Conservation (phyloP, 345 rosid species). For the Eucalyptus tenuipes region DNA sequence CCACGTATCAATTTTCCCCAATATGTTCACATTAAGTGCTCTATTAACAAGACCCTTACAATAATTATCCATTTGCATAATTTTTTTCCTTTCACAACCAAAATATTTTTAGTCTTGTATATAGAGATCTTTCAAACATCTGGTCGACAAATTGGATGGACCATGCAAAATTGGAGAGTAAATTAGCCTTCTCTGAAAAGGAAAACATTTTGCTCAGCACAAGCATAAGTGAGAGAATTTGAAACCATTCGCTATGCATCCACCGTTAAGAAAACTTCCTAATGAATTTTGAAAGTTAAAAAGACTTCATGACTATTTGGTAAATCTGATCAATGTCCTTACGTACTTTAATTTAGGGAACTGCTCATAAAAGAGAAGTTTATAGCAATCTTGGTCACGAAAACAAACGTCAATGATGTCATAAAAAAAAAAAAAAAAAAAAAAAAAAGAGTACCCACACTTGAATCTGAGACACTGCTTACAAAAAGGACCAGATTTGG, state of each 20-base stretch:
- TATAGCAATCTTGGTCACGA: too few relatives aligned
- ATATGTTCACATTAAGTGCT: not conserved
- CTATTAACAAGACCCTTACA: not conserved
- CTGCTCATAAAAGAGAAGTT: too few relatives aligned
- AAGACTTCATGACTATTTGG: too few relatives aligned
- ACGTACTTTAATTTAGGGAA: too few relatives aligned
- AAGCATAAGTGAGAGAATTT: not conserved
- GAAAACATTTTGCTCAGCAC: not conserved
- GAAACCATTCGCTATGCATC: not conserved
- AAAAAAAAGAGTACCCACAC: not conserved
- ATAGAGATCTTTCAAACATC: not conserved
- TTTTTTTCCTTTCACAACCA: not conserved
- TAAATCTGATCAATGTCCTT: too few relatives aligned
- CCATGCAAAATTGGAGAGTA: not conserved
- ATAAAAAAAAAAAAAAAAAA: not conserved
- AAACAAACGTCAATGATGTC: not conserved
- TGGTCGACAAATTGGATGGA: not conserved
- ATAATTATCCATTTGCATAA: not conserved
- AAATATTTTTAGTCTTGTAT: not conserved
- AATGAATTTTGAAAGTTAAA: too few relatives aligned
- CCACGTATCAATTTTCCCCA: not conserved
- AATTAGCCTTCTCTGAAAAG: not conserved
- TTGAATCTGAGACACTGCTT: not conserved
- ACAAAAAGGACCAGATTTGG: not conserved
- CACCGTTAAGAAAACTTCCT: too few relatives aligned